A percentile compares a stretch with the other conserved stretches of the same genome.
phyloP scores from a whole-genome alignment of 371 early-diverging fungal species.

The Zychaea mexicana region DNA sequence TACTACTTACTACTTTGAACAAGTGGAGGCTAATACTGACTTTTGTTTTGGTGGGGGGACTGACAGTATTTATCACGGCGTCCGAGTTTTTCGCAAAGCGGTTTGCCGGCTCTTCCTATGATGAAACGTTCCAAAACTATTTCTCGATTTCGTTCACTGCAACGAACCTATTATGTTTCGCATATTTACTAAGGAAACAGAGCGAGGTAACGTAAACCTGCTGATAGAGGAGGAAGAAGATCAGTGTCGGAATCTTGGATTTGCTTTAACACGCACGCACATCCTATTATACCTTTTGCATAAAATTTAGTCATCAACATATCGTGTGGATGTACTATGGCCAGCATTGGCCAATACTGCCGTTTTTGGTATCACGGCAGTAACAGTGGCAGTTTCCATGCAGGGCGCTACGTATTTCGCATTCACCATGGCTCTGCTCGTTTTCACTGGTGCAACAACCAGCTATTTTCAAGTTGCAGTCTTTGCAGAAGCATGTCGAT shows the following conservation, averaged over 20 bases:
- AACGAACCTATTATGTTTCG: constrained; percentile 59
- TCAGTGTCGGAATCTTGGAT: neutral
- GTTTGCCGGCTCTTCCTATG: constrained; percentile 62
- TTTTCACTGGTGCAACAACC: constrained; percentile 62
- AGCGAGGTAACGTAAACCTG: constrained; percentile 54
- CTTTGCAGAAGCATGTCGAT: constrained; percentile 74
- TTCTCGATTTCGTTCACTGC: constrained; percentile 71
- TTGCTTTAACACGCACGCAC: no score
- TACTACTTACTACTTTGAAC: no score
- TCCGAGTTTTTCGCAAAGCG: constrained; percentile 69
- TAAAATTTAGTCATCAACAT: constrained; percentile 17
- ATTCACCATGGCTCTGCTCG: constrained; percentile 59
- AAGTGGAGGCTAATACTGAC: no score
- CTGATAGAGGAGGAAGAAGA: neutral
- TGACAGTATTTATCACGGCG: constrained; percentile 80
- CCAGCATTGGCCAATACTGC: constrained; percentile 34
- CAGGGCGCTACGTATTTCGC: constrained; percentile 57
- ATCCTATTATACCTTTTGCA: no score
- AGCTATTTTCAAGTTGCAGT: constrained; percentile 71
- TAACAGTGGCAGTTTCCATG: constrained; percentile 30
- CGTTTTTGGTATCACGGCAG: constrained; percentile 37
- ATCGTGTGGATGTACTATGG: constrained; percentile 24
- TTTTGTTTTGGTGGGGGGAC: neutral
- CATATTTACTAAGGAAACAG: constrained; percentile 62
- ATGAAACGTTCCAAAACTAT: constrained; percentile 75